Base-by-base conservation (phyloP, 2,329 filamentous ascomycete species). In the Aspergillus costaricaensis region DNA sequence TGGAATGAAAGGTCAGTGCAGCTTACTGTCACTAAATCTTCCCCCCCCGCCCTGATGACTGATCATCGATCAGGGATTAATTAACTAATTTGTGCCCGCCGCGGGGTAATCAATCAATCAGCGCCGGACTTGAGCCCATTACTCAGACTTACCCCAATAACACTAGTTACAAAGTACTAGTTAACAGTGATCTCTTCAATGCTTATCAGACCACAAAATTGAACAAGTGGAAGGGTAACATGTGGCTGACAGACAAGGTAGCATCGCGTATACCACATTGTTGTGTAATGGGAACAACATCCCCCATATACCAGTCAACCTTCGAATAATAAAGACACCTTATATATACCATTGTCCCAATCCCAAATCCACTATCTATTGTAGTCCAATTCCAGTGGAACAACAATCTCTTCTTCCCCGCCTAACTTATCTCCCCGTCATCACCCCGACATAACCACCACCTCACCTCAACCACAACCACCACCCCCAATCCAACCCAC, bases 251-350 rank as follows among this genome's bases (percentile, higher is more conserved):
- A 55, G 36, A 44, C 59, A 55, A 59, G 44, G 59, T 61, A 55
- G 56, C 44, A 61, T 61, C 55, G 25, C 21, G 30, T 54, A 44
- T 59, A 59, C 56, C 19, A 61, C 59, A 58, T 61, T 58, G 59
- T 58, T 61, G 41, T 38, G 55, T 61, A 58, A 61, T 58, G 21
- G 41, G 52, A 44, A 44, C 41, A 44, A 44, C 19, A 30, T 10
- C 10, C 9, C 41, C 9, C 19, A 15, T 17, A 44, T 23, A 44
- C 41, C 10, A 43, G 41, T 19, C 19, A 43, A 19, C 9, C 4
- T 8, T 7, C 9, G 23, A 19, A 15, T 17, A n/a, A 43, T 12
- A 43, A 43, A 19, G 41, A 17, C 19, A 15, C 10, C 14, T 36
- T 36, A 36, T 44, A 15, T 44, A 44, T 15, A 44, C 19, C 19